Base-by-base conservation (phyloP, 78 protist genomes). In the Dictyostelium purpureum region DNA sequence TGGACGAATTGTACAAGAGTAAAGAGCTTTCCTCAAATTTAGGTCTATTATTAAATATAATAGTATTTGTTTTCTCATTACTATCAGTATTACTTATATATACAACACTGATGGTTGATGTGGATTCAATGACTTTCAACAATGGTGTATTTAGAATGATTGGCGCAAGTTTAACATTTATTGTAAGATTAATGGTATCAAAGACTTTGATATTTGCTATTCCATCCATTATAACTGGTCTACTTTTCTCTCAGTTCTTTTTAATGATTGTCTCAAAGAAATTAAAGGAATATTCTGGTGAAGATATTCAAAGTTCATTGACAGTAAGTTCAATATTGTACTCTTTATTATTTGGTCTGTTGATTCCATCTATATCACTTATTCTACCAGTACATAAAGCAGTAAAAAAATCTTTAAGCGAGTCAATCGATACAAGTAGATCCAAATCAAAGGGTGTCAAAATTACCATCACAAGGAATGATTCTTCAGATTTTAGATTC, bases 101-200 rank as follows among this genome's bases (percentile, higher is more conserved):
- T 88, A 89, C 98, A 31, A 73, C 97, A 67, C 79, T 98, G 40
- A 94, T 96, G 95, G 65, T 97, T 45, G 83, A 71, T 21, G 96
- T 97, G 16, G 98, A 98, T 28, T 88, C 96, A 10, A 76, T 98
- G 28, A 80, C 97, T 10, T 98, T 96, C 69, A 98, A 98, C 57
- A 59, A 90, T 47, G 99, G 97, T 67, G 87, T 96, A 12, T 12
- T 95, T 26, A 69, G 98, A 35, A 94, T 97, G 97, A 40, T 98
- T 9, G 97, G 99, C 11, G 79, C 89, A 33, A 73, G 45, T 2
- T 21, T 87, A 18, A 1, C 33, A 9, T 93, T 94, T 2, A 56
- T 97, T 4, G 56, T 97, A 1, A 71, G 54, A 35, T 42, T 96
- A 21, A 71, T 98, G 45, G 14, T 96, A 18, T 76, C 54, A 5